Percentiles rank a stretch among this genome's conserved stretches.
phyloP scores from a whole-genome alignment of 495 filamentous ascomycete genomes.

The Astrocystis sublimbata region DNA sequence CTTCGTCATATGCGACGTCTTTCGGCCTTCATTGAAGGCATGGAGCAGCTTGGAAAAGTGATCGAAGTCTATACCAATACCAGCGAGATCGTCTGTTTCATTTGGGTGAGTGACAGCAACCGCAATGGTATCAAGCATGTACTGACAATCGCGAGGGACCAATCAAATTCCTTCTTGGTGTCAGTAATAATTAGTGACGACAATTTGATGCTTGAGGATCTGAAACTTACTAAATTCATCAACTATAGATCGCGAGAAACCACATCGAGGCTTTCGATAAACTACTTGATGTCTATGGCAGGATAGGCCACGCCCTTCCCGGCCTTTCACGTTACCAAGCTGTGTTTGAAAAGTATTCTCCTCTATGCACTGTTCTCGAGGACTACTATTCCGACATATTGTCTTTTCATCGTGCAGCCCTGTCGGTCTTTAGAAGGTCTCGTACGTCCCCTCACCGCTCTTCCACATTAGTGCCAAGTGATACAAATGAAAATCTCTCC shows the following conservation, averaged over 20 bases:
- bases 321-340: background rate
- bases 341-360: background rate
- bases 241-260: background rate
- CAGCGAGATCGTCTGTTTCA: constrained; percentile 1
- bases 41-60: constrained; percentile 1
- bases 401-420: background rate
- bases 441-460: background rate
- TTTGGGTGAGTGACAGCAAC: background rate
- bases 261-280: constrained; percentile 3
- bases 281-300: background rate
- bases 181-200: background rate
- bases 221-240: background rate
- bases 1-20: constrained; percentile 5
- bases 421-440: background rate
- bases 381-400: constrained; percentile 9
- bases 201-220: background rate
- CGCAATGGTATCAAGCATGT: background rate
- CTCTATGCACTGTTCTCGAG: constrained; percentile 3
- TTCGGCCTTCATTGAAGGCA: background rate
- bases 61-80: background rate
- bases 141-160: background rate
- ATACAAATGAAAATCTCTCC: background rate
- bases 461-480: background rate
- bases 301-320: background rate
- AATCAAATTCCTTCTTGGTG: background rate